phyloP scores from a whole-genome alignment of 805 yeast genomes.

The Cyberlindnera subsufficiens region DNA sequence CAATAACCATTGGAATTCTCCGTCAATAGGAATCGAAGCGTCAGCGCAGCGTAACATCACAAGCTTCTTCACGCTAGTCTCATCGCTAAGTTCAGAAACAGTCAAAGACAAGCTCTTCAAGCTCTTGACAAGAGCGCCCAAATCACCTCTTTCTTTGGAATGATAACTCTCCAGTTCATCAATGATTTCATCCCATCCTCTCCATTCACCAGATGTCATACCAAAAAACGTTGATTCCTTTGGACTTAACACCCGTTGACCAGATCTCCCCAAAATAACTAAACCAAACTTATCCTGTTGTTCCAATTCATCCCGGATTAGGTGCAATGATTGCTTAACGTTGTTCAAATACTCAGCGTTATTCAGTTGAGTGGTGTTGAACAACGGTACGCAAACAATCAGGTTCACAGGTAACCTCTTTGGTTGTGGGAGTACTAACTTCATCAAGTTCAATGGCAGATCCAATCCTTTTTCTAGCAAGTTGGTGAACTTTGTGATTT shows the following conservation, averaged over 20 bases:
- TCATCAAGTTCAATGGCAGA: conserved; percentile 34
- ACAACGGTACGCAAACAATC: conserved; percentile 36
- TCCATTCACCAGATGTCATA: conserved; percentile 38
- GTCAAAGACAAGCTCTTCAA: conserved; percentile 4
- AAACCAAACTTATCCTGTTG: conserved; percentile 40
- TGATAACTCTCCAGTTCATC: conserved; percentile 28
- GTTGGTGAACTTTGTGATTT: conserved; percentile 32
- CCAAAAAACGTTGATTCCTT: conserved; percentile 41
- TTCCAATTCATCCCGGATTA: conserved; percentile 26
- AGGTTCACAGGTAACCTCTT: conserved; percentile 34
- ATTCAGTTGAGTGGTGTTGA: conserved; percentile 25
- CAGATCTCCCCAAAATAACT: conserved; percentile 42
- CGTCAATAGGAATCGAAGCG: neutral
- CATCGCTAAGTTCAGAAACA: conserved; percentile 7
- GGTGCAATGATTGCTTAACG: conserved; percentile 23
- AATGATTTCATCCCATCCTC: conserved; percentile 42
- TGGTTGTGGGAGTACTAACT: conserved; percentile 35
- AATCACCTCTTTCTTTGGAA: conserved; percentile 1
- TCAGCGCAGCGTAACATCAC: conserved; percentile 6
- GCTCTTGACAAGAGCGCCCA: conserved; percentile 3
- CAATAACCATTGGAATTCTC: conserved; percentile 6
- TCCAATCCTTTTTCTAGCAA: conserved; percentile 33
- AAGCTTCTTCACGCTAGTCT: conserved; percentile 9
- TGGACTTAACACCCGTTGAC: conserved; percentile 27
- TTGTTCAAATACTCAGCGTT: conserved; percentile 25